Evolutionary conservation across 345 rosid genomes (phyloP), one percentile per base, ranked within the genome.

Genomic region (Luvunga scandens): DNA sequence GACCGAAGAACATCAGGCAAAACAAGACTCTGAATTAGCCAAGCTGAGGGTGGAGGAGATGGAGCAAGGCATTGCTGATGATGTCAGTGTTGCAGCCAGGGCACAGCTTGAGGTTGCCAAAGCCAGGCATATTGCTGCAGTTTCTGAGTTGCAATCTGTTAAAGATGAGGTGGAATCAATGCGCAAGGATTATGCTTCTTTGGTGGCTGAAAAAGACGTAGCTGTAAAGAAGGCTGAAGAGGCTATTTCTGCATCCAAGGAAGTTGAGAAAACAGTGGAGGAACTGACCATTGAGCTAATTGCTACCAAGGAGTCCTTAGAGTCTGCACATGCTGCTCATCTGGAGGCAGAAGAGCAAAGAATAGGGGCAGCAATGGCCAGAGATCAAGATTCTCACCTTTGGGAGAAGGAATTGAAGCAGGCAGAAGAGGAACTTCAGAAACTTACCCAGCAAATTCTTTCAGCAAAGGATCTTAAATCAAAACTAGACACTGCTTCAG

Each of bases 61-160:
- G 90, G 91, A 95, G 82, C 95, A 95, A 77, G 99, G 99, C 42
- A 90, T 95, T 64, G 94, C 92, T 42, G 94, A 90, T 75, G 99
- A 93, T 69, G 91, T 82, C 65, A 93, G 99, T 77, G 94, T 92
- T 79, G 98, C 98, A 55, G 93, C 99, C 68, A 95, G 90, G 91
- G 91, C 96, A 30, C 98, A 95, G 85, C 89, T 93, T 71, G 98
- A 93, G 86, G 97, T 95, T 78, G 99, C 99, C 73, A 87, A 87
- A 85, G 90, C 91, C 39, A 90, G 99, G 80, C 89, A 95, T 72
- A 57, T 86, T 45, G 85, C 96, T 16, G 97, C 99, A 2, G 81
- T 89, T 80, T 80, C 92, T 10, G 99, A 95, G 79, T 79, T 93
- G 55, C 84, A 89, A 84, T 82, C 91, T 38, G 96, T 93, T 77